Conservation (phyloP, 169 alveolate genomes). For the Pseudocohnilembus persalinus region DNA sequence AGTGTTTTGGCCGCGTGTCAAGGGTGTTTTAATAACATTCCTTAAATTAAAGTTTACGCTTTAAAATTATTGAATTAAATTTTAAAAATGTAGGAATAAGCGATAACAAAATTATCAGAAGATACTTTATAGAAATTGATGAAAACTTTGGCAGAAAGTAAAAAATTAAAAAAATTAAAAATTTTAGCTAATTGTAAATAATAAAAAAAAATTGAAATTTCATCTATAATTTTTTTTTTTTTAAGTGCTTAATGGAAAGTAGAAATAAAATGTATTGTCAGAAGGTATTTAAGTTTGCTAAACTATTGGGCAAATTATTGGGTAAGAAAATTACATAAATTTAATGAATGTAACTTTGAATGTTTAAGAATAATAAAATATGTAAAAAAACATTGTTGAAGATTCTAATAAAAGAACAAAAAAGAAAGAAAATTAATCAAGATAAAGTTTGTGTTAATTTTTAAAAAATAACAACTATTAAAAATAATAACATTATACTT, state of each 20-base stretch:
- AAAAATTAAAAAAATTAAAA: no score
- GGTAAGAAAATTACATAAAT: neutral
- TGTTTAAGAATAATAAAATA: neutral
- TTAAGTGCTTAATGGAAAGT: neutral
- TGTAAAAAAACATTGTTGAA: neutral
- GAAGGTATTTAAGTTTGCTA: neutral
- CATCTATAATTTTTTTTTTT: no score
- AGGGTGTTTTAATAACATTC: neutral
- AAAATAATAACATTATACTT: no score
- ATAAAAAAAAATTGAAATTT: no score
- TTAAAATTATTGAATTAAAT: no score
- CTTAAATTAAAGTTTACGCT: neutral
- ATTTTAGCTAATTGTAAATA: neutral
- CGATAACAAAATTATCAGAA: neutral
- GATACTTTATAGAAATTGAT: neutral
- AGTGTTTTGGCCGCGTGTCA: neutral
- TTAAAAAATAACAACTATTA: neutral
- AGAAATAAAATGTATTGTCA: neutral
- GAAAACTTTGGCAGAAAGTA: neutral
- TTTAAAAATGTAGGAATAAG: neutral
- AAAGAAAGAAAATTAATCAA: neutral
- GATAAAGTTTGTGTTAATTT: neutral
- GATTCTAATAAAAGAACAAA: neutral
- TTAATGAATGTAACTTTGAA: neutral
- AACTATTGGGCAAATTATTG: neutral